Base-by-base conservation (phyloP, 2,329 filamentous ascomycete genomes). In the Coniochaeta hoffmannii region DNA sequence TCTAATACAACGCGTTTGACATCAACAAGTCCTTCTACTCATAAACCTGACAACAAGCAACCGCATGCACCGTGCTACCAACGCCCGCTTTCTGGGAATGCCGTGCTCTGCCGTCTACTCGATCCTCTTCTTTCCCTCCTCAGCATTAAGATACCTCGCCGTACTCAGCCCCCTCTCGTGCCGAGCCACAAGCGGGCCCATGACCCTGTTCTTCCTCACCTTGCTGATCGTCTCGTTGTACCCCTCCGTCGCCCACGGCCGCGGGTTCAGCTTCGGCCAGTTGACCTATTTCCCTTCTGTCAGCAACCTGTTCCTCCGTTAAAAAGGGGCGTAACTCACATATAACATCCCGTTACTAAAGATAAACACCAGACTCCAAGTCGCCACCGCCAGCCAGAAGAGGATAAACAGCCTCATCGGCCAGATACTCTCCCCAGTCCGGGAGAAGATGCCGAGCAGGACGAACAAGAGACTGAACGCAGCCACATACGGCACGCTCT, bases 121-220 rank as follows among this genome's bases (percentile, higher is more conserved):
- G 66, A 96, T 95, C 69, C 94, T 89, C 82, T 97, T 99, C 81
- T 99, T 99, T 54, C 94, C 94, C 73, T 99, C 94, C 71, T 99
- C 94, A 55, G 95, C 83, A 63, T 88, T 94, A 31, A 90, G 81
- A 63, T 95, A 86, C 59, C 90, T 80, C 44, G 88, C 87, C 61
- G 89, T 89, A 73, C 90, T 96, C 59, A 90, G 81, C 2, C 91
- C 90, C 15, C 92, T 80, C 71, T 96, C 89, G 67, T 96, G 91
- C 50, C 77, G 76, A 28, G 81, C 77, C 22, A 95, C 80, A 58
- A 96, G 81, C 14, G 82, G 74, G 3, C 94, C 94, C 50, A 97
- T 80, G 17, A 99, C 70, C 57, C 85, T 82, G 67, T 96, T 90
- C 67, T 94, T 91, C 61, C 86, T 80, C 12, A 92, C 91, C 67